Evolutionary conservation across 2,329 filamentous ascomycete species (phyloP), one percentile per base, ranked within the genome.

Genomic region (Diaporthe eres): DNA sequence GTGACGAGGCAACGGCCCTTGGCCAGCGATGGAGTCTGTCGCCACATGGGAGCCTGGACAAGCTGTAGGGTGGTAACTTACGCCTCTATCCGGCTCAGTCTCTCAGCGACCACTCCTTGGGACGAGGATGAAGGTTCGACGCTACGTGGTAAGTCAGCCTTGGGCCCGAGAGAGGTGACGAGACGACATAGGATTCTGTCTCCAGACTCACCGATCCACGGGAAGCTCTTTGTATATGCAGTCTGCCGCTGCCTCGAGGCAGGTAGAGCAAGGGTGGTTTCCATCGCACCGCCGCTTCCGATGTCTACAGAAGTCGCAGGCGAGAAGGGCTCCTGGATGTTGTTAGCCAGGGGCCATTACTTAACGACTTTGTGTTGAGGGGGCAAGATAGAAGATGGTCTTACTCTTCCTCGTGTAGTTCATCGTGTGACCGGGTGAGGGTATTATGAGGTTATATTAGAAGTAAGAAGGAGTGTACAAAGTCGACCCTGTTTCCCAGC

Each of bases 231-330:
- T 84, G 80, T 85, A 85, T 10, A 82, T 81, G 70, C 84, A 85
- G 75, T 85, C 82, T 55, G 84, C 84, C 39, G 82, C 83, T 34
- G 83, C 84, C 57, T 85, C 84, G 55, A 78, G 78, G 75, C 84
- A 85, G 3, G 84, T 85, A 60, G 83, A 83, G 75, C 84, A 85
- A 10, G 84, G 84, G 53, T 79, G 81, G 73, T 84, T 82, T 49
- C 84, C 84, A 73, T 85, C 83, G 77, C 84, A 85, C 73, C 83
- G 79, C 72, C 83, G 81, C 77, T 85, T 85, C 42, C 84, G 81
- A 75, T 85, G 82, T 60, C 84, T 74, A 78, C 84, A 85, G 75
- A 85, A 85, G 77, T 86, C 84, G 78, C 84, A 86, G 72, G 84
- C 84, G 77, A 86, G 79, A 34, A 85, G 80, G 60, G 83, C 84